Evolutionary conservation across 441 rosid genomes (phyloP), one percentile per base, ranked within the genome.

Genomic region (Dalechampia spathulata): DNA sequence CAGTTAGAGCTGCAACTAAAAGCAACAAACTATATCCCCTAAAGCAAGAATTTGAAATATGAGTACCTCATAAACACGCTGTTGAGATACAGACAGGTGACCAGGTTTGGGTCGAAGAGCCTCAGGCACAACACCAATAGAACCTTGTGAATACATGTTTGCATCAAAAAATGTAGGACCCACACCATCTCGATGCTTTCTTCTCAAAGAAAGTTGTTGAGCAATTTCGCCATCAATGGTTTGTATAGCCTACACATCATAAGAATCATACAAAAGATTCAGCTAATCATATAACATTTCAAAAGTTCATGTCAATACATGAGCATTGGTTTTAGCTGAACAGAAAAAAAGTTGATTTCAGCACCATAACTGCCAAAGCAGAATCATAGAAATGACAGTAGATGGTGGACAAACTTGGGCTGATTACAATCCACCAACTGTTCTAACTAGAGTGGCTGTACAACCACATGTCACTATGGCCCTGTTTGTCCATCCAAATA

Each of bases 81-180:
- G 98, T 61, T 94, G 98, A 68, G 98, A 84, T 45, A 76, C 55
- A 21, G 99, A 82, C 64, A 94, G 72, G 55, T 94, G 96, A 45
- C 98, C 96, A 16, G 99, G 94, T 65, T 86, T 90, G 16, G 98
- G 95, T 27, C 98, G 90, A 43, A 94, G 90, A 25, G 99, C 82
- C 71, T 90, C 98, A 2, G 99, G 95, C 27, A 90, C 75, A 50
- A 79, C 72, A 76, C 85, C 90, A 69, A 79, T 69, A 43, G 97
- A 86, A 66, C 88, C 82, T 66, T 84, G 98, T 13, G 81, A 61
- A 62, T 80, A 79, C 59, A 86, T 81, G 72, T 65, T 83, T 54
- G 90, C 79, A 71, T 94, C 99, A 67, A 80, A 88, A 66, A 72
- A 77, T 52, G 95, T 60, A 23, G 89, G 72, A 40, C 90, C 74